Evolutionary conservation across 2,329 filamentous ascomycete genomes (phyloP), one percentile per base, ranked within the genome.

Genomic region (Penicillium concentricum): DNA sequence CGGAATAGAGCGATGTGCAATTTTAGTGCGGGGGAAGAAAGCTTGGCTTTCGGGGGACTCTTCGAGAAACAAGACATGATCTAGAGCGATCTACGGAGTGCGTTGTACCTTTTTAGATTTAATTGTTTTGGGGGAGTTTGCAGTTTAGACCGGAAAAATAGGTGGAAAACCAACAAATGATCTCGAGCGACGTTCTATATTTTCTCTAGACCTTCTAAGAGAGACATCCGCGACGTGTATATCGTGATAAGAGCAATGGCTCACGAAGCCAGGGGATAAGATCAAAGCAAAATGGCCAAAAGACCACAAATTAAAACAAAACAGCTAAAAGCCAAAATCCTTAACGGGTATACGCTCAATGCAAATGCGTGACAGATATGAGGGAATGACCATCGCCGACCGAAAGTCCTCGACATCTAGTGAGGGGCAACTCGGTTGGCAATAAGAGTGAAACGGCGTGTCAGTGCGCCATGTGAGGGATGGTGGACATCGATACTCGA

Each of bases 281-380:
- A 24, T 24, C 30, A 24, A n/a, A 43, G 38, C 24, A 34, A 15
- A 48, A 30, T 12, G 43, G 30, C 20, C 35, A 28, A 22, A 24
- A 24, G 20, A 50, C 46, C 54, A 35, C 13, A 35, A 58, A 22
- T 26, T 28, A 50, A 58, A 61, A 52, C 26, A 51, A 28, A 51
- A 51, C 38, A 35, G 15, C 26, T 6, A 26, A 54, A 54, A 35
- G 10, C 43, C 10, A 28, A 54, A 54, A 43, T 37, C 54, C 54
- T 56, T 58, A 57, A 65, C 61, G 66, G 68, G 67, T 69, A 69
- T 69, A 68, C 68, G 67, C 68, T 70, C 60, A 67, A 63, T 60
- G 62, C 61, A 64, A 57, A 56, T 64, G 62, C 61, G 57, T 42
- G 45, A 52, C 34, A 53, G 41, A 43, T 54, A 15, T 16, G 15